Evolutionary conservation across 2,329 filamentous ascomycete species (phyloP).

Genomic region (Colletotrichum trifolii): DNA sequence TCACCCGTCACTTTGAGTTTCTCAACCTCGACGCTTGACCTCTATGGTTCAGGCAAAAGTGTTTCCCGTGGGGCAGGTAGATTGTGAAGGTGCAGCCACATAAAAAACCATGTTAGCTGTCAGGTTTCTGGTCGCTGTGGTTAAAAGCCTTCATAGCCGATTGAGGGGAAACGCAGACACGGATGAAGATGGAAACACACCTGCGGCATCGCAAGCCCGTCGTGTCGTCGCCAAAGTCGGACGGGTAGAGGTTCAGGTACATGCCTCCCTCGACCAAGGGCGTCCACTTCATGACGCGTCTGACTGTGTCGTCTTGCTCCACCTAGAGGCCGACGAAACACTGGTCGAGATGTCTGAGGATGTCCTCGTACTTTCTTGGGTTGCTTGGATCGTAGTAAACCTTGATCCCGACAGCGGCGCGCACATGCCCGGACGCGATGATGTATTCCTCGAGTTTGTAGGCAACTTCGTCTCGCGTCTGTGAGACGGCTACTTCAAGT

Average conservation of each 20-base stretch:
- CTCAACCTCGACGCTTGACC: too few species aligned
- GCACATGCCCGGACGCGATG: background rate
- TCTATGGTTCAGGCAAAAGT: too few species aligned
- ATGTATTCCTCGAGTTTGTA: background rate
- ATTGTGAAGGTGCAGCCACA: too few species aligned
- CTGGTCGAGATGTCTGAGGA: slow-evolving; percentile 1
- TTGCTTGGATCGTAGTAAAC: background rate
- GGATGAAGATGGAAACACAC: too few species aligned
- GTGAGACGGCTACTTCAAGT: background rate
- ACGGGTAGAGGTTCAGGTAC: background rate
- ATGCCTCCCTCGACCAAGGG: background rate
- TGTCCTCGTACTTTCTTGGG: too few species aligned
- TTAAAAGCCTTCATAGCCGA: too few species aligned
- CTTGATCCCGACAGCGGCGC: slow-evolving; percentile 4
- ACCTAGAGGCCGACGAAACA: slow-evolving; percentile 10
- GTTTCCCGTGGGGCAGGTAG: too few species aligned
- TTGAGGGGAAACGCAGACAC: too few species aligned
- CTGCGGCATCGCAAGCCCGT: too few species aligned
- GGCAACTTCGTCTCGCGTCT: background rate
- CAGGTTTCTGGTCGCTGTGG: too few species aligned
- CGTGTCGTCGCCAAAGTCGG: slow-evolving; percentile 6
- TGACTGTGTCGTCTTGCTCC: background rate
- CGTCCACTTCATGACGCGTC: background rate
- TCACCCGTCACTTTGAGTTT: too few species aligned
- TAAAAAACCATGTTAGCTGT: too few species aligned